Evolutionary conservation across 148 eudicot species (phyloP), one percentile per base, ranked within the genome.

Genomic region (Dianthus caryophyllus): DNA sequence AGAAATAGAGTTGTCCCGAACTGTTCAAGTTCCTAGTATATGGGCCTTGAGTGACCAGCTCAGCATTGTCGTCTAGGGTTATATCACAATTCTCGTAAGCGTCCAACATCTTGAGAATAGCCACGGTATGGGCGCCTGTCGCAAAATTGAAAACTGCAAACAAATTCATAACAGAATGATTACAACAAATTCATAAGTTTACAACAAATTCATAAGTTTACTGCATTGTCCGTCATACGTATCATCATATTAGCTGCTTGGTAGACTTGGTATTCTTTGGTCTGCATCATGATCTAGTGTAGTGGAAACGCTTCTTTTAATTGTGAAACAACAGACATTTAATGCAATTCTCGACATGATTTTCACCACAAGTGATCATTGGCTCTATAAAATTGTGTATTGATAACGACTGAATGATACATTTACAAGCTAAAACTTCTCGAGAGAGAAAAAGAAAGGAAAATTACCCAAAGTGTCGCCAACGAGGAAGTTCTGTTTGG

Each of bases 1-100:
- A 64, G 77, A 65, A 83, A 69, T 69, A 84, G 71, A 75, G 65
- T 21, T 31, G 38, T 6, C 87, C 89, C 43, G 70, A 21, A n/a
- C 76, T 25, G 25, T 18, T 26, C n/a, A 87, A 66, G 17, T 65
- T 77, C 61, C 76, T 16, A 24, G 17, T 73, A 16, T 82, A 65
- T 6, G 93, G 89, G 24, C 85, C 80, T 22, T 18, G 13, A 15
- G 4, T 31, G 31, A 11, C 20, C 14, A 21, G 5, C 16, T 29
- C 26, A 6, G 46, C 13, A 47, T 29, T 29, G 5, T 11, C 17
- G 25, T 66, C 70, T 3, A 12, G 30, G 13, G 0, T 43, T 1
- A 25, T 0, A 10, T 61, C 26, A 52, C 74, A 71, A 1, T 39
- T 38, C 33, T 62, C 29, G 38, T 61, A 71, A 25, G 39, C 61